These are phyloP conservation scores for Clitopilus hobsonii DNA, from an alignment of 768 basidiomycete species.

Conservation along the genomic window DNA sequence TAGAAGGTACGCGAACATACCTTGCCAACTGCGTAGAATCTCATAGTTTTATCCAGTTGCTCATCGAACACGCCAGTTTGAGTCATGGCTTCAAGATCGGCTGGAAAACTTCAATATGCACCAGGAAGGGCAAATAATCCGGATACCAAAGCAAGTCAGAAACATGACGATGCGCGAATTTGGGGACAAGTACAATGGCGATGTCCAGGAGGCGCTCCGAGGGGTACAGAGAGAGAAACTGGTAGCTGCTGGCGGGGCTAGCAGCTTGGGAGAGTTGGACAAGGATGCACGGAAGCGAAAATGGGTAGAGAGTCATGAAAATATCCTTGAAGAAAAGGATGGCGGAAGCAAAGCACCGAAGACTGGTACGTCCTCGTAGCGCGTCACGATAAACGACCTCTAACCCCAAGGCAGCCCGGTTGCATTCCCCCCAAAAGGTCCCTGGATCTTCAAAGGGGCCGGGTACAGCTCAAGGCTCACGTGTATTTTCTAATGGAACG, in stretches of 20 bases:
- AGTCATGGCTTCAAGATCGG: conserved; percentile 68
- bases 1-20: conserved; percentile 53
- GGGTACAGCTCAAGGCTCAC: conserved; percentile 47
- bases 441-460: conserved; percentile 44
- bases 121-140: conserved; percentile 68
- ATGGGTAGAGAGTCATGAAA: conserved; percentile 64
- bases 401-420: conserved; percentile 12
- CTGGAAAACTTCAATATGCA: conserved; percentile 73
- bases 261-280: conserved; percentile 53
- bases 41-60: conserved; percentile 41
- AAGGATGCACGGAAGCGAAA: conserved; percentile 70
- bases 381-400: conserved; percentile 16
- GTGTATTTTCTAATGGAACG: conserved; percentile 30
- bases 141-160: conserved; percentile 73
- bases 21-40: conserved; percentile 1
- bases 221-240: conserved; percentile 65
- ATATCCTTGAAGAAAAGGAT: conserved; percentile 24
- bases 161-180: conserved; percentile 73
- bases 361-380: conserved; percentile 41
- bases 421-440: conserved; percentile 49
- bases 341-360: conserved; percentile 43
- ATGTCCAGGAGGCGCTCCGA: conserved; percentile 65
- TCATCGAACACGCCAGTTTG: conserved; percentile 69
- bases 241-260: conserved; percentile 43
- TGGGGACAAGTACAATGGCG: conserved; percentile 72